These are phyloP conservation scores for Xylariomycetidae sp. DNA, from an alignment of 2,329 filamentous ascomycete species.

Conservation along the genomic window DNA sequence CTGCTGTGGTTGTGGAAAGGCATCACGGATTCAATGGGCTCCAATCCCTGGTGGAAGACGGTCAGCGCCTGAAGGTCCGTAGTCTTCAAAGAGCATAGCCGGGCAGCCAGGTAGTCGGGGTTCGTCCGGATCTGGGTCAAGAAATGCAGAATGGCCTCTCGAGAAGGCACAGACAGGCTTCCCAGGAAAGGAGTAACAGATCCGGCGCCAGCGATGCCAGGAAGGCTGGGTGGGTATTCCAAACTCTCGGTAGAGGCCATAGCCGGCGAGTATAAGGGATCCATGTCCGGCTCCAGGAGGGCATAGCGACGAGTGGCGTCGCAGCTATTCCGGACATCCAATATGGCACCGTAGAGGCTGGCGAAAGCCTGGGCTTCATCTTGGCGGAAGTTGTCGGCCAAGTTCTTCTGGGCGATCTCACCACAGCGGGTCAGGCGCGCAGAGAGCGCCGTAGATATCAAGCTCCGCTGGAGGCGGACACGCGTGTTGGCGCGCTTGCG, in stretches of 20 bases:
- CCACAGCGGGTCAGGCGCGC: slow-evolving; percentile 69
- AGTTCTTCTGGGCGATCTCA: slow-evolving; percentile 66
- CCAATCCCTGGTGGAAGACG: slow-evolving; percentile 70
- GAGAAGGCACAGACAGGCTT: slow-evolving; percentile 68
- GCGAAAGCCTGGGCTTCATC: slow-evolving; percentile 76
- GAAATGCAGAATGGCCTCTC: slow-evolving; percentile 72
- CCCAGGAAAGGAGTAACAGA: slow-evolving; percentile 54
- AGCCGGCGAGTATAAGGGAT: slow-evolving; percentile 47
- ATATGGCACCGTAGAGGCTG: slow-evolving; percentile 67
- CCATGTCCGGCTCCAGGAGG: slow-evolving; percentile 66
- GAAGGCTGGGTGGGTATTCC: slow-evolving; percentile 40
- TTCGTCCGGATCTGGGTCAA: slow-evolving; percentile 78
- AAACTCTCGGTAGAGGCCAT: slow-evolving; percentile 45
- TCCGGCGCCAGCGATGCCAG: slow-evolving; percentile 27
- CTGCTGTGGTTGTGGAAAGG: slow-evolving; percentile 45
- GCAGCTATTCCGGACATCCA: slow-evolving; percentile 73
- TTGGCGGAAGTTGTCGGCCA: slow-evolving; percentile 71
- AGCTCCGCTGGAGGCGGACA: slow-evolving; percentile 65
- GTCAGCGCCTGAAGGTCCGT: slow-evolving; percentile 73
- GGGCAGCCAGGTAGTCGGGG: slow-evolving; percentile 78
- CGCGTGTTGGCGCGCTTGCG: slow-evolving; percentile 70
- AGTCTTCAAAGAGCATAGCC: slow-evolving; percentile 68
- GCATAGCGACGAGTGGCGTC: slow-evolving; percentile 66
- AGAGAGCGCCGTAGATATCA: slow-evolving; percentile 69
- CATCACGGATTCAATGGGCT: slow-evolving; percentile 77